phyloP scores from a whole-genome alignment of 345 rosid species.

The Populus davidiana region DNA sequence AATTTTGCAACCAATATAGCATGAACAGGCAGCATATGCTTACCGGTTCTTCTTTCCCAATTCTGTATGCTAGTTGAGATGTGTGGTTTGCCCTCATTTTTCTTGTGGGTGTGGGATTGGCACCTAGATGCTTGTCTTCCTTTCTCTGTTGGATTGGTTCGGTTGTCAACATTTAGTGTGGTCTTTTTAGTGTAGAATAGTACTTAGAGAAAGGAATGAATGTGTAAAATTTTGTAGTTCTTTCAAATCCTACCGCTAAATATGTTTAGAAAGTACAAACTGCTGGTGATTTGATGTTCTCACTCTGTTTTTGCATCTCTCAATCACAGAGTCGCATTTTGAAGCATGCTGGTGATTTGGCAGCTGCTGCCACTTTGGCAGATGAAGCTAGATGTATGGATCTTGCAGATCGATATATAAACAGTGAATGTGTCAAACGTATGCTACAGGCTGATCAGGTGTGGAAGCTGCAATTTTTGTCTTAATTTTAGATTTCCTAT shows the following conservation, averaged over 20 bases:
- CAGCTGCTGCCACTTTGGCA: slow-evolving; percentile 88
- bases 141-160: neutral
- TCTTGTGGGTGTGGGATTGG: neutral
- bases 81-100: neutral
- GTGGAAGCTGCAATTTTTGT: slow-evolving; percentile 16
- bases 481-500: neutral
- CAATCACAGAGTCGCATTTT: slow-evolving; percentile 79
- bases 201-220: neutral
- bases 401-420: slow-evolving; percentile 89
- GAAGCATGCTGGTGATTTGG: slow-evolving; percentile 97
- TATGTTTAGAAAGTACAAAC: neutral
- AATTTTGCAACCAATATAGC: neutral
- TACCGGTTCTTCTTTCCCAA: neutral
- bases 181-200: neutral
- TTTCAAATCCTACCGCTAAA: neutral
- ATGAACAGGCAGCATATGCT: neutral
- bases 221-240: neutral
- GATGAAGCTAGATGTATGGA: slow-evolving; percentile 99
- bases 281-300: neutral
- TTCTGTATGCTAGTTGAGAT: neutral
- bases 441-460: slow-evolving; percentile 99
- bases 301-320: slow-evolving; percentile 8
- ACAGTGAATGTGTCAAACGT: slow-evolving; percentile 95
- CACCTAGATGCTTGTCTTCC: neutral
- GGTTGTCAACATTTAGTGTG: neutral